Conservation (phyloP, 2,329 filamentous ascomycete species). For the Samsoniella hepiali region DNA sequence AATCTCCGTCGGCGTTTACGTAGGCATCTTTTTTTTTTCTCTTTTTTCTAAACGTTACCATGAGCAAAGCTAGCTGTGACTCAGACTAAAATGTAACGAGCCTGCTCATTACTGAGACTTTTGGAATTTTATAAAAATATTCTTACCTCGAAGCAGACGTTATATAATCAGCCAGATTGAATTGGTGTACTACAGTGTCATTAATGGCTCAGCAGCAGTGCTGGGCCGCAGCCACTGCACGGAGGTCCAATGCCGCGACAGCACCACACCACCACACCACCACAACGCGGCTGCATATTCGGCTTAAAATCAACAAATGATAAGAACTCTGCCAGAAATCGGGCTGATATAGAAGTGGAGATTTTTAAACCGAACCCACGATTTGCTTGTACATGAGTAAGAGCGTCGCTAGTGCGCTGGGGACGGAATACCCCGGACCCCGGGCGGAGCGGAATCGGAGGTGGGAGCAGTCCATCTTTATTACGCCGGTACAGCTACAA, state of each 20-base stretch:
- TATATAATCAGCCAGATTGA: not conserved
- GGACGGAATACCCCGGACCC: conserved; percentile 14
- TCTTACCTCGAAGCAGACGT: not conserved
- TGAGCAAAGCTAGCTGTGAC: too few relatives aligned
- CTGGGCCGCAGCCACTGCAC: not conserved
- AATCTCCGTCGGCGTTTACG: too few relatives aligned
- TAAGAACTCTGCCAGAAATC: not conserved
- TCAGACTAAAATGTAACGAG: too few relatives aligned
- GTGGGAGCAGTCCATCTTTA: too few relatives aligned
- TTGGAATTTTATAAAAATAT: too few relatives aligned
- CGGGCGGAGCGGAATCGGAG: conserved; percentile 4
- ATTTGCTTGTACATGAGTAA: not conserved
- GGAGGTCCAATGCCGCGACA: not conserved
- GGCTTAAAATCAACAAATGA: too few relatives aligned
- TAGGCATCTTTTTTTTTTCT: too few relatives aligned
- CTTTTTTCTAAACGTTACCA: too few relatives aligned
- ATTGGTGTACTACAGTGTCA: too few relatives aligned
- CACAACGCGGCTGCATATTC: not conserved
- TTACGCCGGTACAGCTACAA: too few relatives aligned
- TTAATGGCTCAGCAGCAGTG: not conserved
- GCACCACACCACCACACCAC: not conserved
- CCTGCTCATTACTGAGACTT: too few relatives aligned
- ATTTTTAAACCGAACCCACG: not conserved
- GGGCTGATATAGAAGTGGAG: not conserved
- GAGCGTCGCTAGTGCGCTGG: not conserved